A percentile compares a stretch with the other conserved stretches of the same genome.
Conservation (phyloP, 192 early-diverging fungal species). For the Piromyces finnis region DNA sequence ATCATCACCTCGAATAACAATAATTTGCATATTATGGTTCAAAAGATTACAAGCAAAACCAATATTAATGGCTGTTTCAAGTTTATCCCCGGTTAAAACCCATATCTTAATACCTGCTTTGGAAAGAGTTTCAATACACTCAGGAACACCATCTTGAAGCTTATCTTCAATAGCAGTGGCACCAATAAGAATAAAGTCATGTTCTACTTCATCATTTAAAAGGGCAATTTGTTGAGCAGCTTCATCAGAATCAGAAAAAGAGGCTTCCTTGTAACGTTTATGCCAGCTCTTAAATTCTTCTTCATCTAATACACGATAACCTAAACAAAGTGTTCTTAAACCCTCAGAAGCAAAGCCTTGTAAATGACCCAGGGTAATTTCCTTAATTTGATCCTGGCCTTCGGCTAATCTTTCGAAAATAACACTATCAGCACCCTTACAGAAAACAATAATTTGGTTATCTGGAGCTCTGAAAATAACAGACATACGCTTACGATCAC, state of each 20-base stretch:
- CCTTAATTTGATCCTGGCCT: slow-evolving; percentile 10
- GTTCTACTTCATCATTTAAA: slow-evolving; percentile 55
- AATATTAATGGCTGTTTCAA: slow-evolving; percentile 98
- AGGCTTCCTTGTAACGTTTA: slow-evolving; percentile 51
- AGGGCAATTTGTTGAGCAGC: slow-evolving; percentile 41
- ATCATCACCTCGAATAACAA: slow-evolving; percentile 24
- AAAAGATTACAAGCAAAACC: slow-evolving; percentile 58
- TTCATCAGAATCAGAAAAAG: slow-evolving; percentile 52
- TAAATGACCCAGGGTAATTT: slow-evolving; percentile 42
- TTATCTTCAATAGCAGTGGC: slow-evolving; percentile 96
- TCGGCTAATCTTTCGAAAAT: slow-evolving; percentile 61
- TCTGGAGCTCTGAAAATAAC: slow-evolving; percentile 67
- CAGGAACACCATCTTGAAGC: slow-evolving; percentile 88
- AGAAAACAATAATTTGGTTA: slow-evolving; percentile 57
- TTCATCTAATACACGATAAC: slow-evolving; percentile 51
- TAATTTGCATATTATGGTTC: slow-evolving; percentile 20
- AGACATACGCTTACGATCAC: slow-evolving; percentile 89
- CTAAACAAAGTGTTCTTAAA: slow-evolving; percentile 75
- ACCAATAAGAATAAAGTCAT: slow-evolving; percentile 62
- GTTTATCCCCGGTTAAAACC: slow-evolving; percentile 95
- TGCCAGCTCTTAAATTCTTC: slow-evolving; percentile 60
- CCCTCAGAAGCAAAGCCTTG: slow-evolving; percentile 67
- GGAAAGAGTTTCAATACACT: slow-evolving; percentile 63
- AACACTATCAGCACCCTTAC: slow-evolving; percentile 93
- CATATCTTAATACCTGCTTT: slow-evolving; percentile 87